These are phyloP conservation scores for Rhynchospora breviuscula DNA, from an alignment of 176 grass and related monocot species.

Conservation along the genomic window DNA sequence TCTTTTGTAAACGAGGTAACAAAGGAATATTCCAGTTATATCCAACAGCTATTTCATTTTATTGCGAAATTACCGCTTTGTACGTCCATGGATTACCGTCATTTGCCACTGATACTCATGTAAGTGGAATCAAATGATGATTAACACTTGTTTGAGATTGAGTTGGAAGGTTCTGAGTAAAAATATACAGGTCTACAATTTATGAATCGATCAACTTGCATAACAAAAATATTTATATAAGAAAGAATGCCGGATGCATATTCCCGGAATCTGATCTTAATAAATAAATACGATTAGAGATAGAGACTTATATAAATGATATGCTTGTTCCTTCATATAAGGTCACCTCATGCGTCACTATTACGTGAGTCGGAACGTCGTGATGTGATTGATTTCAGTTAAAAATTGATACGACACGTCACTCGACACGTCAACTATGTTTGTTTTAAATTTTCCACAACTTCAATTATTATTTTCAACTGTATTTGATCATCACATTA, in stretches of 20 bases:
- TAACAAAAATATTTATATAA: background rate
- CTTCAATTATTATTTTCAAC: no score
- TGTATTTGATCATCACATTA: no score
- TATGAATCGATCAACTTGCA: background rate
- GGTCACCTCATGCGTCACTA: no score
- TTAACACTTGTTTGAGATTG: background rate
- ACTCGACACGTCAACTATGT: no score
- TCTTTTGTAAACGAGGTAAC: background rate
- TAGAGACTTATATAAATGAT: no score
- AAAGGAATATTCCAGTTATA: background rate
- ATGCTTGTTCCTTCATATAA: no score
- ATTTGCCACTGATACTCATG: background rate
- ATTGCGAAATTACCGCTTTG: background rate
- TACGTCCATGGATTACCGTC: background rate
- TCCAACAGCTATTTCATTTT: background rate
- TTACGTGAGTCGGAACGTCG: no score
- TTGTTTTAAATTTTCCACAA: no score
- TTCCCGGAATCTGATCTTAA: no score
- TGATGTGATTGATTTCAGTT: no score
- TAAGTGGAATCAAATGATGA: background rate
- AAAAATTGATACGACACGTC: no score
- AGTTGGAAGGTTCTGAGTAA: background rate
- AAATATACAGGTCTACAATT: background rate
- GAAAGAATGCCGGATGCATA: background rate
- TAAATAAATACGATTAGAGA: no score